phyloP scores from a whole-genome alignment of 805 yeast genomes.

The Candida multigemmis region DNA sequence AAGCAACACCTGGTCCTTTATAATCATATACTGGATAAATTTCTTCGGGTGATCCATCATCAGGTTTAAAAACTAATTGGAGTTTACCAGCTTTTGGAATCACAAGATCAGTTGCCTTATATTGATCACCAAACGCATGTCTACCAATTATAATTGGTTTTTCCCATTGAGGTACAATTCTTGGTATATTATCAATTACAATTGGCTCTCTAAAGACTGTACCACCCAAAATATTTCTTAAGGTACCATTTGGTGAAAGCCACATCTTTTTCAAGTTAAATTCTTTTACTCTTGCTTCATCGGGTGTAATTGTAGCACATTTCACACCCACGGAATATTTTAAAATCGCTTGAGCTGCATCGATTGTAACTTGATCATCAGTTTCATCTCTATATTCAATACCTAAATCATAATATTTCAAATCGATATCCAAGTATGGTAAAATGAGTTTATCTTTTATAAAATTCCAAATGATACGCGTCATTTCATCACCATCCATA shows the following conservation, averaged over 20 bases:
- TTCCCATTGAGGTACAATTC: slow-evolving; percentile 88
- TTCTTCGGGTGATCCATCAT: slow-evolving; percentile 46
- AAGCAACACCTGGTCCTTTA: slow-evolving; percentile 68
- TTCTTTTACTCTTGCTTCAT: slow-evolving; percentile 90
- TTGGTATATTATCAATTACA: slow-evolving; percentile 79
- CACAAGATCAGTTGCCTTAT: slow-evolving; percentile 83
- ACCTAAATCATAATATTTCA: slow-evolving; percentile 87
- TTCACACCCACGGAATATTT: slow-evolving; percentile 90
- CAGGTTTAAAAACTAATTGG: slow-evolving; percentile 68
- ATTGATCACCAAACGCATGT: slow-evolving; percentile 96
- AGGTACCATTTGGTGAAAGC: slow-evolving; percentile 95
- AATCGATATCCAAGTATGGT: slow-evolving; percentile 80
- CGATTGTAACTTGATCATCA: slow-evolving; percentile 78
- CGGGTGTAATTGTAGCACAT: slow-evolving; percentile 98
- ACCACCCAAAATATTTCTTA: slow-evolving; percentile 91
- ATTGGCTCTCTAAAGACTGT: slow-evolving; percentile 97
- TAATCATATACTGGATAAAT: slow-evolving; percentile 60
- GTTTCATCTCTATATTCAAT: slow-evolving; percentile 83
- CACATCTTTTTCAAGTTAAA: slow-evolving; percentile 91
- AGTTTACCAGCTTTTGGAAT: slow-evolving; percentile 74
- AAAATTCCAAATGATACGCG: slow-evolving; percentile 90
- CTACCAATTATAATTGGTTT: slow-evolving; percentile 95
- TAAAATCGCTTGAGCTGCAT: slow-evolving; percentile 83
- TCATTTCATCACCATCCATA: slow-evolving; percentile 97
- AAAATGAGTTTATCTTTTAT: slow-evolving; percentile 79